Conservation (phyloP, 2,329 filamentous ascomycete genomes). For the Neopestalotiopsis rosae region DNA sequence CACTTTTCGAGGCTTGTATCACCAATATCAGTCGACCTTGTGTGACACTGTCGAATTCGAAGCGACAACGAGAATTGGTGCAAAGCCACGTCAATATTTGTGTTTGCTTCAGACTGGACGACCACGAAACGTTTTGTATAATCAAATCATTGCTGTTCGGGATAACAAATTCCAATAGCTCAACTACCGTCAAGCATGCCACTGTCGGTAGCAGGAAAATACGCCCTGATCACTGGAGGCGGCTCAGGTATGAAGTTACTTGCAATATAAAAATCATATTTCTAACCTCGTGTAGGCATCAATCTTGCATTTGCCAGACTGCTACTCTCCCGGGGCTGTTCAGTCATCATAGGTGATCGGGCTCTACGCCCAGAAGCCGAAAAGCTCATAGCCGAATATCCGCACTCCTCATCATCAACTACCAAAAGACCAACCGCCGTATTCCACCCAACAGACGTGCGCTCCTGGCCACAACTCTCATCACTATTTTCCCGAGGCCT, state of each 20-base stretch:
- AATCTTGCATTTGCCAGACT: slow-evolving; percentile 40
- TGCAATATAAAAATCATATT: neutral
- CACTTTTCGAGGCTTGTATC: too few relatives aligned
- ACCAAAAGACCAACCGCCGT: slow-evolving; percentile 30
- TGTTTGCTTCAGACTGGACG: too few relatives aligned
- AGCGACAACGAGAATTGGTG: too few relatives aligned
- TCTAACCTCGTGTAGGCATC: slow-evolving; percentile 36
- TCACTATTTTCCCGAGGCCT: slow-evolving; percentile 36
- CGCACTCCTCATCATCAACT: slow-evolving; percentile 24
- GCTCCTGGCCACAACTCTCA: slow-evolving; percentile 41
- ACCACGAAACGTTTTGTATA: neutral
- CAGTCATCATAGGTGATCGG: slow-evolving; percentile 44
- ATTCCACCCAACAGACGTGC: slow-evolving; percentile 43
- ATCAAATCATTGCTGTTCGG: neutral
- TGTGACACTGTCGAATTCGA: too few relatives aligned
- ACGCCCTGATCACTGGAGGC: slow-evolving; percentile 39
- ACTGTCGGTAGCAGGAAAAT: slow-evolving; percentile 32
- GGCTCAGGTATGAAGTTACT: slow-evolving; percentile 29
- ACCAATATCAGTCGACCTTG: too few relatives aligned
- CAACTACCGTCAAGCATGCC: slow-evolving; percentile 16
- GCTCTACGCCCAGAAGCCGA: slow-evolving; percentile 40
- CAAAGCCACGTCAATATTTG: too few relatives aligned
- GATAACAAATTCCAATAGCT: neutral
- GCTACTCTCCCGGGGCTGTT: slow-evolving; percentile 41
- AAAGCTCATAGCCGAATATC: slow-evolving; percentile 36